Evolutionary conservation across 305 asterid genomes (phyloP), one percentile per base, ranked within the genome.

Genomic region (Fraxinus latifolia): DNA sequence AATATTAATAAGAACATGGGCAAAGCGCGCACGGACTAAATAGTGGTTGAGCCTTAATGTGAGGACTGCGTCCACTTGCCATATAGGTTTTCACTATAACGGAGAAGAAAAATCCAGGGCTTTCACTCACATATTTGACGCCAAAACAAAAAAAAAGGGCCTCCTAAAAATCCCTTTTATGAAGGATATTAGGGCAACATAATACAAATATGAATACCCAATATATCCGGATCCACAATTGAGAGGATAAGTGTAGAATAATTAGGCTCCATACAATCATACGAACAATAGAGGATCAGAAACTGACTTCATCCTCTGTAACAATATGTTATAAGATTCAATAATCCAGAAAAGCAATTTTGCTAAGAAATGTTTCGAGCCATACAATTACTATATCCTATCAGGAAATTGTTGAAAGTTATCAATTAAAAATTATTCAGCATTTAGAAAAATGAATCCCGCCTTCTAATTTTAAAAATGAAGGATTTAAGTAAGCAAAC

Each of bases 401-500:
- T 76, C 25, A 27, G 53, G 2, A 25, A 17, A 36, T 25, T 12
- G 5, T 11, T 33, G n/a, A 72, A 58, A 32, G 62, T 67, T 27
- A 27, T 4, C 39, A 5, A n/a, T n/a, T 42, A 67, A 11, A 34
- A 4, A 39, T 73, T 2, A 7, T 7, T 58, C 68, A 17, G 12
- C 68, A 0, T 17, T 11, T 17, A 17, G 29, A 58, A 58, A 58
- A 58, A 58, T 58, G 21, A 58, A 53, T 53, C 23, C 70, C 8
- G 9, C 31, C 15, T 60, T 60, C 5, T 60, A 60, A 19, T 60
- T 21, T 60, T 19, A 0, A 21, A 68, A 65, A 8, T 9, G 73
- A 25, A 65, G 73, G 33, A 9, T 21, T 62, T 62, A 23, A 62
- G 3, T 8, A 68, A 15, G 39, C 3, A 21, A 78, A 85, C 92